phyloP scores from a whole-genome alignment of 495 filamentous ascomycete genomes.

The Durotheca rogersii region DNA sequence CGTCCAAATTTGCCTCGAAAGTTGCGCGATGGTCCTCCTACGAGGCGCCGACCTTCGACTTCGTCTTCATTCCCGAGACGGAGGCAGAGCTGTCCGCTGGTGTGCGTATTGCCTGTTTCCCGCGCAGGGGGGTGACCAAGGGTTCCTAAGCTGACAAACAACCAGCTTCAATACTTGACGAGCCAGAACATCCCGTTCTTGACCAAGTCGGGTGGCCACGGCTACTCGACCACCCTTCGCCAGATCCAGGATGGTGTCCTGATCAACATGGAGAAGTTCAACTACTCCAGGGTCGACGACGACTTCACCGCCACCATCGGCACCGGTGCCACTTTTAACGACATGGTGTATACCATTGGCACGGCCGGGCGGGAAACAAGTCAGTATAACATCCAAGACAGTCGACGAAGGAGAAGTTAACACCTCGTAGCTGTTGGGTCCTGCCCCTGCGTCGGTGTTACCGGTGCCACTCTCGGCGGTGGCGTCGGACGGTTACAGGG shows the following conservation, averaged over 20 bases:
- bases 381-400: no score
- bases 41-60: neutral
- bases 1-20: neutral
- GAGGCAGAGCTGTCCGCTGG: neutral
- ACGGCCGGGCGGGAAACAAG: neutral
- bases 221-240: neutral
- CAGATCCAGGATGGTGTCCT: neutral
- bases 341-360: neutral
- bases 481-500: slow-evolving; percentile 60
- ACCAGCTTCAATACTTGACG: slow-evolving; percentile 4
- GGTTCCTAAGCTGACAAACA: neutral
- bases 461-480: slow-evolving; percentile 62
- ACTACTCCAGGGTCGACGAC: neutral
- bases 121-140: no score
- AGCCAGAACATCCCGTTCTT: slow-evolving; percentile 5
- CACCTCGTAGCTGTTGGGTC: slow-evolving; percentile 24
- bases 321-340: neutral
- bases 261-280: neutral
- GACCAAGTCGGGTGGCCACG: neutral
- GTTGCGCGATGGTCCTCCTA: slow-evolving; percentile 1
- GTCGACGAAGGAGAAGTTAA: no score
- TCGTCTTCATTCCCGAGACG: neutral
- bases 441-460: slow-evolving; percentile 50
- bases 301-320: neutral
- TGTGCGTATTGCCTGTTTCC: no score